These are phyloP conservation scores for Hanseniaspora hatyaiensis DNA, from an alignment of 805 yeast species.

Conservation along the genomic window DNA sequence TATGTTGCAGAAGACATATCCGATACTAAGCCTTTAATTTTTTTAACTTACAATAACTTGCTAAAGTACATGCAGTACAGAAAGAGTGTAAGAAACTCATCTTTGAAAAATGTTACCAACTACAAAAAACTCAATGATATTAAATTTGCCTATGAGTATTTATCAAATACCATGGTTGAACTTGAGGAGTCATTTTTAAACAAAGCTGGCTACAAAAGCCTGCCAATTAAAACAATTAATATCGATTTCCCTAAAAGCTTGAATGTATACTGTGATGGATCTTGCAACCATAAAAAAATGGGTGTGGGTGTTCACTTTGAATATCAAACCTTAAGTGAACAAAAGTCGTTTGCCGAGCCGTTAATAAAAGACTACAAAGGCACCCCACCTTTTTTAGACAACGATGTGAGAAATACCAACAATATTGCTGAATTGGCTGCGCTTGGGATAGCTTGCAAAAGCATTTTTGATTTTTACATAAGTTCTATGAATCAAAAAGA, in stretches of 20 bases:
- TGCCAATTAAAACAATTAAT: neutral
- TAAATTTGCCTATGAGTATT: slow-evolving; percentile 23
- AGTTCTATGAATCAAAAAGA: slow-evolving; percentile 19
- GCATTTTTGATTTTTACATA: slow-evolving; percentile 25
- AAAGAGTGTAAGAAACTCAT: slow-evolving; percentile 30
- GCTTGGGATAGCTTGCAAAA: slow-evolving; percentile 42
- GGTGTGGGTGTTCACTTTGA: slow-evolving; percentile 77
- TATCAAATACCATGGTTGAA: slow-evolving; percentile 19
- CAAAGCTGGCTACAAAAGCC: slow-evolving; percentile 16
- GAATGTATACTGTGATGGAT: slow-evolving; percentile 65
- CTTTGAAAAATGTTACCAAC: slow-evolving; percentile 34
- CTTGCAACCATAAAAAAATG: slow-evolving; percentile 50
- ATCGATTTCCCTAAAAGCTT: neutral
- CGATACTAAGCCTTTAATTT: neutral
- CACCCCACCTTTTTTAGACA: neutral
- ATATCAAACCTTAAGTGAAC: slow-evolving; percentile 31
- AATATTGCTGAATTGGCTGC: slow-evolving; percentile 74
- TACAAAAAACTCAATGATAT: slow-evolving; percentile 28
- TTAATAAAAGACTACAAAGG: neutral
- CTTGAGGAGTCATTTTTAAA: slow-evolving; percentile 20
- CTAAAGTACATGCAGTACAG: slow-evolving; percentile 19
- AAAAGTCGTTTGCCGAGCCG: slow-evolving; percentile 22
- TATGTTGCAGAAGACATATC: neutral
- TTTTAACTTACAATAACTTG: neutral
- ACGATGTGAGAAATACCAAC: slow-evolving; percentile 43